A percentile compares a stretch with the other conserved stretches of the same genome.
Evolutionary conservation across 1,284 basidiomycete genomes (phyloP).

Genomic region (Heliocybe sulcata): DNA sequence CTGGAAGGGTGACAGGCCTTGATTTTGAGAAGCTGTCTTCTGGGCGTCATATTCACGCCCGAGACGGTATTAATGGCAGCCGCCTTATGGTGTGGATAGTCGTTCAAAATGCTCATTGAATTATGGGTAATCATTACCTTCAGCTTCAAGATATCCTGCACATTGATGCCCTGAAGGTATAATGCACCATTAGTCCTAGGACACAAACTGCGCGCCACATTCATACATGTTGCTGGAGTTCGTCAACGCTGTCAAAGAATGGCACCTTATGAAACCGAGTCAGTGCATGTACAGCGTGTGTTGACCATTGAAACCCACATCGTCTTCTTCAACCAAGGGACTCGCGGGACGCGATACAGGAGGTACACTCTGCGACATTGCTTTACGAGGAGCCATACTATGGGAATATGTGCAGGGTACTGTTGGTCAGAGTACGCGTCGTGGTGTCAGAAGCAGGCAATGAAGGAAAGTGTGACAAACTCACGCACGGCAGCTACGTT

Average conservation of each 20-base stretch:
- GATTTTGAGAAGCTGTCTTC: conserved; percentile 83
- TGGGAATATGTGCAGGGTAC: neutral
- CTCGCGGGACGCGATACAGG: conserved; percentile 26
- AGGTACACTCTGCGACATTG: conserved; percentile 20
- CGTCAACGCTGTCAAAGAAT: conserved; percentile 77
- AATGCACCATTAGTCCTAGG: conserved; percentile 6
- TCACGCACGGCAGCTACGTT: too few relatives aligned
- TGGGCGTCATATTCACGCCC: conserved; percentile 81
- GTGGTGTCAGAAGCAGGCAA: too few relatives aligned
- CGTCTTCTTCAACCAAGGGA: conserved; percentile 37
- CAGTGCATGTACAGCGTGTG: neutral
- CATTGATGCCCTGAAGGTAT: conserved; percentile 75
- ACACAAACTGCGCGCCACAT: conserved; percentile 4
- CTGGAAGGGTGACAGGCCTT: conserved; percentile 46
- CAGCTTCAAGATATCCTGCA: conserved; percentile 89
- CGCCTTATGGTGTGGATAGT: conserved; percentile 30
- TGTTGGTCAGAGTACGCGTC: neutral
- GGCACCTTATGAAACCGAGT: conserved; percentile 31
- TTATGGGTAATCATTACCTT: conserved; percentile 45
- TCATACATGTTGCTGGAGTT: conserved; percentile 80
- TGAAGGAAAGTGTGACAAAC: too few relatives aligned
- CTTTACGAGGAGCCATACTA: conserved; percentile 11
- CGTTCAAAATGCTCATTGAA: conserved; percentile 5
- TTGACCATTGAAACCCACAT: conserved; percentile 21
- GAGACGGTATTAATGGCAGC: conserved; percentile 75